Evolutionary conservation across 768 basidiomycete genomes (phyloP).

Genomic region (Podaxis sp.): DNA sequence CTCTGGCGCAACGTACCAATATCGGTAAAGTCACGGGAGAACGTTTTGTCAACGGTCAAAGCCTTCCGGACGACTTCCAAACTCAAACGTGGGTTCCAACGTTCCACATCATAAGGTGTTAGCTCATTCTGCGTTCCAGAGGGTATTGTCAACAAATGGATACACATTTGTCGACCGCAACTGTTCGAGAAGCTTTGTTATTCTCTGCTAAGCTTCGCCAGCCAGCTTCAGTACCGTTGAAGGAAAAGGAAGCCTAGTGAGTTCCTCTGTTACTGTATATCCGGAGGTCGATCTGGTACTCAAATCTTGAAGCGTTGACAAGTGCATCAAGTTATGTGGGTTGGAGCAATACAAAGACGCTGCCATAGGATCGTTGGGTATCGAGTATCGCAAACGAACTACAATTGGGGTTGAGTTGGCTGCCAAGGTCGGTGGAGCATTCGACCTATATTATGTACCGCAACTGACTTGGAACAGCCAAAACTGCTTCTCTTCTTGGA

Average conservation of each 20-base stretch:
- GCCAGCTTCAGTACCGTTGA: constrained; percentile 58
- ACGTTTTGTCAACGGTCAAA: constrained; percentile 54
- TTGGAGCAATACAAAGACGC: constrained; percentile 62
- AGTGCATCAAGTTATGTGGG: constrained; percentile 63
- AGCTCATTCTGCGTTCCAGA: constrained; percentile 13
- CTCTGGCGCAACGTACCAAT: constrained; percentile 50
- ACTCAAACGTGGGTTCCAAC: constrained; percentile 48
- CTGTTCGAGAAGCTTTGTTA: constrained; percentile 81
- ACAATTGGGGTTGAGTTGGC: constrained; percentile 90
- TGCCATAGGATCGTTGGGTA: constrained; percentile 60
- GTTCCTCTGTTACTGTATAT: background rate
- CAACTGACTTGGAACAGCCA: constrained; percentile 44
- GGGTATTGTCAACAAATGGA: constrained; percentile 89
- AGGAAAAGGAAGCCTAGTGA: constrained; percentile 81
- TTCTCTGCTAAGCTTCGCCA: constrained; percentile 85
- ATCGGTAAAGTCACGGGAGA: constrained; percentile 52
- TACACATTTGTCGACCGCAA: constrained; percentile 71
- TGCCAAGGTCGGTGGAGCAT: constrained; percentile 56
- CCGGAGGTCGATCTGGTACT: background rate
- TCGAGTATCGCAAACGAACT: constrained; percentile 77
- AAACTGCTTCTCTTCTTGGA: constrained; percentile 83
- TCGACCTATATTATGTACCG: background rate
- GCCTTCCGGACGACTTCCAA: constrained; percentile 56
- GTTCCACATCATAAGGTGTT: background rate
- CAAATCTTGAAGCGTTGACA: constrained; percentile 33